Percentiles rank a stretch among this genome's conserved stretches.
Evolutionary conservation across 2,329 filamentous ascomycete genomes (phyloP).

Genomic region (Ophiobolus disseminans): DNA sequence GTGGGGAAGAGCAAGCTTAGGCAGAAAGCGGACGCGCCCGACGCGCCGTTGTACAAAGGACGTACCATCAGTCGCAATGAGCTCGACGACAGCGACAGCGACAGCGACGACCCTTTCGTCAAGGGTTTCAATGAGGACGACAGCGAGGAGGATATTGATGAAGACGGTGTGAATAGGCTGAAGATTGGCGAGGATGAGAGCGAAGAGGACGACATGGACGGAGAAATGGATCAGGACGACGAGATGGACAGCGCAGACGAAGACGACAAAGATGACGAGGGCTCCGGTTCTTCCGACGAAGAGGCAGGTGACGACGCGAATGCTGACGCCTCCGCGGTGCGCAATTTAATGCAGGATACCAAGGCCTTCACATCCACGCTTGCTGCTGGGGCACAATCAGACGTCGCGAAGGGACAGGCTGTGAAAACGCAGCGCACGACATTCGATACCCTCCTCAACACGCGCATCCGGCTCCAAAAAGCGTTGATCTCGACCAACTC

Average conservation of each 20-base stretch:
- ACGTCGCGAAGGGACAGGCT: conserved; percentile 83
- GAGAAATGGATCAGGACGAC: conserved; percentile 57
- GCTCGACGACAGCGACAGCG: conserved; percentile 61
- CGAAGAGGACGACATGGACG: conserved; percentile 57
- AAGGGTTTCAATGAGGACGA: conserved; percentile 52
- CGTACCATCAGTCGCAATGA: conserved; percentile 74
- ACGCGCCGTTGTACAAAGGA: conserved; percentile 84
- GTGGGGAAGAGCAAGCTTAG: conserved; percentile 88
- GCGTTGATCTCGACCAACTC: conserved; percentile 84
- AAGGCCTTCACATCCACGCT: conserved; percentile 70
- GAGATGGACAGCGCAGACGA: conserved; percentile 27
- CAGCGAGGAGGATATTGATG: conserved; percentile 50
- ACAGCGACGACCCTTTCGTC: conserved; percentile 60
- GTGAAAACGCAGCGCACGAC: conserved; percentile 84
- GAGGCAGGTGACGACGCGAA: conserved; percentile 35
- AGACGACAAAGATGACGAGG: conserved; percentile 59
- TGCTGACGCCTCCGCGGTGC: conserved; percentile 62
- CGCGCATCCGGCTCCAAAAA: conserved; percentile 92
- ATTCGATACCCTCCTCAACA: conserved; percentile 88
- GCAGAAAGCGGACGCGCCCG: conserved; percentile 69
- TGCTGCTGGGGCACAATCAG: conserved; percentile 72
- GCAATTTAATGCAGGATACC: conserved; percentile 71
- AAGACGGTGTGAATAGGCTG: conserved; percentile 29
- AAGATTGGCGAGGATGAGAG: conserved; percentile 58
- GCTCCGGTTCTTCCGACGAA: conserved; percentile 48